phyloP scores from a whole-genome alignment of 2,329 filamentous ascomycete genomes.

The Ophiostoma quercus region DNA sequence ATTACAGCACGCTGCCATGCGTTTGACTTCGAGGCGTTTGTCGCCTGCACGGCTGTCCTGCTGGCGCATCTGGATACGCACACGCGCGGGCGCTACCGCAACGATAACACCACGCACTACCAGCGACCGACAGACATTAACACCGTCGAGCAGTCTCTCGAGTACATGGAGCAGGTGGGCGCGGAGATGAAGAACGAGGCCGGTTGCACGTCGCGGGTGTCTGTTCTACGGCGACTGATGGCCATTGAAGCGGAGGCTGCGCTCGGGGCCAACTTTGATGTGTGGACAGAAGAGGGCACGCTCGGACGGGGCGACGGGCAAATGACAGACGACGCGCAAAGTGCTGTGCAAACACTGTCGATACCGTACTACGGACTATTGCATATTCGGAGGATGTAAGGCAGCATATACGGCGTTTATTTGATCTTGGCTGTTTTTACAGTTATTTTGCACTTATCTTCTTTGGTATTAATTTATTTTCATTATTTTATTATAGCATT shows the following conservation, averaged over 20 bases:
- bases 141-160: not conserved
- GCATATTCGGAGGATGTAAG: not conserved
- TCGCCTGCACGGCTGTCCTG: not conserved
- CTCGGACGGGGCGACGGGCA: not conserved
- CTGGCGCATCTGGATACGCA: not conserved
- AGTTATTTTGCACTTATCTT: not conserved
- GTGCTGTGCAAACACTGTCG: not conserved
- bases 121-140: constrained; percentile 5
- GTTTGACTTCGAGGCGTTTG: not conserved
- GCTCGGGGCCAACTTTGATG: not conserved
- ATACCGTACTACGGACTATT: not conserved
- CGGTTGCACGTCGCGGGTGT: not conserved
- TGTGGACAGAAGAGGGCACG: constrained; percentile 3
- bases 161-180: not conserved
- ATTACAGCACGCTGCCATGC: not conserved
- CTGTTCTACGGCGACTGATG: not conserved
- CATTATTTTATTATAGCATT: constrained; percentile 3
- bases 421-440: not conserved
- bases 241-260: not conserved
- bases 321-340: not conserved
- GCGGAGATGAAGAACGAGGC: not conserved
- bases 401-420: not conserved
- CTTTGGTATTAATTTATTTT: not conserved
- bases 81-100: not conserved
- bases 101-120: constrained; percentile 2